Conservation (phyloP, 768 basidiomycete genomes). For the Pleurotus platypus region DNA sequence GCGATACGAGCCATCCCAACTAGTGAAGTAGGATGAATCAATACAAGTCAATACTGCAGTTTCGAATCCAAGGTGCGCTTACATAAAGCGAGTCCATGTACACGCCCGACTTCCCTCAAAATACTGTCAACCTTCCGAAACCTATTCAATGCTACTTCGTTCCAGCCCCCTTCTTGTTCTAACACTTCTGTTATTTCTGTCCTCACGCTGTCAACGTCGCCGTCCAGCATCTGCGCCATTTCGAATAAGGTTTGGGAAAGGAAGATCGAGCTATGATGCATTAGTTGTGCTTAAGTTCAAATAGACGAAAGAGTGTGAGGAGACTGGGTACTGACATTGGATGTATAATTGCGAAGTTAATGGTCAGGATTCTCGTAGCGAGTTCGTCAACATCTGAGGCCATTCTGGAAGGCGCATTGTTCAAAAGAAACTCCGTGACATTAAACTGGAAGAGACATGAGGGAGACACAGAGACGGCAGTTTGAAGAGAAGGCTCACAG, state of each 20-base stretch:
- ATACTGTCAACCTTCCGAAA: conserved; percentile 9
- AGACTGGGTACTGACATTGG: neutral
- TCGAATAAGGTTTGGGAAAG: conserved; percentile 3
- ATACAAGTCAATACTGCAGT: no score
- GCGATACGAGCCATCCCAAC: conserved; percentile 1
- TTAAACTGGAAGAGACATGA: neutral
- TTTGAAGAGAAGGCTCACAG: neutral
- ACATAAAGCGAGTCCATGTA: neutral
- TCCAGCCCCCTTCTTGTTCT: conserved; percentile 8
- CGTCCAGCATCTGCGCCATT: neutral
- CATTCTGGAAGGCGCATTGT: neutral
- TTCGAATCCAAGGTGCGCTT: neutral
- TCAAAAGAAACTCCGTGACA: neutral
- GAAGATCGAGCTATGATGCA: neutral
- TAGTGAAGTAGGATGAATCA: neutral
- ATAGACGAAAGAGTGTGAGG: neutral
- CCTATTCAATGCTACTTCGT: neutral
- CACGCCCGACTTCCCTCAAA: conserved; percentile 4
- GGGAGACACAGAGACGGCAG: neutral
- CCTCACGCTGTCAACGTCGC: conserved; percentile 3
- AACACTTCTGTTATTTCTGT: neutral
- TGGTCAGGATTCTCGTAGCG: conserved; percentile 2
- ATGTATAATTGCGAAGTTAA: conserved; percentile 8
- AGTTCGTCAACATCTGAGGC: neutral
- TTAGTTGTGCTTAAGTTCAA: no score